Percentiles rank a stretch among this genome's conserved stretches.
Evolutionary conservation across 805 yeast species (phyloP).

Genomic region (Metschnikowia drakensbergensis): DNA sequence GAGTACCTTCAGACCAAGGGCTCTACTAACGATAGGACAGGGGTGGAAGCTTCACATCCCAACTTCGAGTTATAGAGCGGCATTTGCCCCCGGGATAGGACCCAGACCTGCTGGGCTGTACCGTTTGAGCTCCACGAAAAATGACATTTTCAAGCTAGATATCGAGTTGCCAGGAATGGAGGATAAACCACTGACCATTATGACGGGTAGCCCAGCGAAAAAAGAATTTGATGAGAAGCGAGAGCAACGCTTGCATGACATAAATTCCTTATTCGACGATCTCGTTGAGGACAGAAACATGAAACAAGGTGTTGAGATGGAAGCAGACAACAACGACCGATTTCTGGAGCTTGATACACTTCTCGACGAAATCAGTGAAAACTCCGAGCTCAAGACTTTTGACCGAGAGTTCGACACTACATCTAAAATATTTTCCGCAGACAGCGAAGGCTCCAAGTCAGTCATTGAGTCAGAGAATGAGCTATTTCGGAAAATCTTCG

Average conservation of each 20-base stretch:
- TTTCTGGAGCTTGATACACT: not conserved
- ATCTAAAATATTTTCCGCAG: not conserved
- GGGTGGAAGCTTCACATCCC: not conserved
- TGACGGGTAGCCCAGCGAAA: not conserved
- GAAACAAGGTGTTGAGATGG: not conserved
- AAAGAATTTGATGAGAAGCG: not conserved
- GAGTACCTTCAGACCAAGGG: not conserved
- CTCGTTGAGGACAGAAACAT: not conserved
- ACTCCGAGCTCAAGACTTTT: not conserved
- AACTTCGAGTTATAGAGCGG: not conserved
- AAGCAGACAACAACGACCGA: not conserved
- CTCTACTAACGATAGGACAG: not conserved
- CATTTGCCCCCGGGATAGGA: not conserved
- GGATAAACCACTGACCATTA: not conserved
- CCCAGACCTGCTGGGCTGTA: not conserved
- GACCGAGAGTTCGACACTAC: conserved; percentile 1
- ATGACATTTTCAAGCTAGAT: conserved; percentile 11
- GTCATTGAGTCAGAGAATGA: conserved; percentile 14
- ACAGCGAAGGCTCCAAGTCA: not conserved
- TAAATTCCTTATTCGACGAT: conserved; percentile 1
- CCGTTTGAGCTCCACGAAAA: conserved; percentile 5
- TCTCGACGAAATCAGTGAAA: not conserved
- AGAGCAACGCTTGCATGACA: not conserved
- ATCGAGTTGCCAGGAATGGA: not conserved
- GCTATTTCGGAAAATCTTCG: conserved; percentile 16